Evolutionary conservation across 345 rosid genomes (phyloP), one percentile per base, ranked within the genome.

Genomic region (Hibiscus tridactylites): DNA sequence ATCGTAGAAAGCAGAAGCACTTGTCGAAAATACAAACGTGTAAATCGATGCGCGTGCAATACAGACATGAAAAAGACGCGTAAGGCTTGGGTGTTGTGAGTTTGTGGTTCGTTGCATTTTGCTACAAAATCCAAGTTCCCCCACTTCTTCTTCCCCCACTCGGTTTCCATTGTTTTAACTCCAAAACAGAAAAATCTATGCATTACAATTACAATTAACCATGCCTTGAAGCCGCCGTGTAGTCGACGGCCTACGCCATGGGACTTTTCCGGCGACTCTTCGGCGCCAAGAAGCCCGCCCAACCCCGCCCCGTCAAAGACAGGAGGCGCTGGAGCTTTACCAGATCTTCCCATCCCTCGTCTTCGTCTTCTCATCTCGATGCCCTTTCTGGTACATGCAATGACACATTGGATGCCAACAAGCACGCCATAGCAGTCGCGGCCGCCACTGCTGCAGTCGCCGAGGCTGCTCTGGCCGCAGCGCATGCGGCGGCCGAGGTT

Each of bases 401-500:
- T 68, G 78, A 78, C 31, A 74, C 63, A 42, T 87, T 82, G 70
- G 91, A 92, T 72, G 82, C 90, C 24, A 84, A 82, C 77, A 84
- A 86, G 78, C 97, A 87, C 62, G 98, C 99, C 17, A 83, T 89
- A 72, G 97, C 94, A 3, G 97, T 95, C 6, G 99, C 98, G 5
- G 85, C 96, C 1, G 99, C 99, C 57, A 91, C 94, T 1, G 93
- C 97, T 3, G 97, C 91, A 0, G 98, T 85, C 1, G 97, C 97
- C 9, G 93, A 92, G 74, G 97, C 97, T 0, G 99, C 99, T 0
- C 86, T 92, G 2, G 92, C 95, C 0, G 96, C 98, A 4, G 98
- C 96, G 11, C 91, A 87, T 69, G 98, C 98, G 0, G 99, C 99
- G 5, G 97, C 99, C 0, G 96, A 96, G 79, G 98, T 91, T 2